Conservation (phyloP, 2,329 filamentous ascomycete genomes). For the Chaetomium olivaceum region DNA sequence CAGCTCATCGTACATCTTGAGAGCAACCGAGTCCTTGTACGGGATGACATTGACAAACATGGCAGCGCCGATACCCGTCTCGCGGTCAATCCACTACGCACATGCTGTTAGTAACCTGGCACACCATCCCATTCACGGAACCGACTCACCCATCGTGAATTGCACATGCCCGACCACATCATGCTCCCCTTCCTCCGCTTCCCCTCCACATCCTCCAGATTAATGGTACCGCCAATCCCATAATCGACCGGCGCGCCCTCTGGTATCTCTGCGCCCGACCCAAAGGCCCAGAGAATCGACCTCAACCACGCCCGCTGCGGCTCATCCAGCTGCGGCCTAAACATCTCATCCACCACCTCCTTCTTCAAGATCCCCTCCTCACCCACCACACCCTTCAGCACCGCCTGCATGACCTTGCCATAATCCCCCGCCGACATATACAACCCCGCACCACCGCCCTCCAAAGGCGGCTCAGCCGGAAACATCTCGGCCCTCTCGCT, state of each 20-base stretch:
- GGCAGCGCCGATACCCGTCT: slow-evolving; percentile 43
- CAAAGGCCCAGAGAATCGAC: slow-evolving; percentile 23
- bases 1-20: slow-evolving; percentile 43
- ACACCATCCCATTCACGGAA: not conserved
- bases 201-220: slow-evolving; percentile 42
- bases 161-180: slow-evolving; percentile 47
- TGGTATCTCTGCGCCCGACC: slow-evolving; percentile 43
- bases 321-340: slow-evolving; percentile 44
- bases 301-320: slow-evolving; percentile 33
- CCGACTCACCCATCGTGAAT: slow-evolving; percentile 45
- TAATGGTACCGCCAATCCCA: slow-evolving; percentile 44
- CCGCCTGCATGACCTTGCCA: slow-evolving; percentile 38
- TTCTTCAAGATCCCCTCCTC: slow-evolving; percentile 35
- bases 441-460: slow-evolving; percentile 48
- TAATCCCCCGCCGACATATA: slow-evolving; percentile 47
- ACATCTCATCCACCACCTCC: slow-evolving; percentile 40
- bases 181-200: slow-evolving; percentile 46
- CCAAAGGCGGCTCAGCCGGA: slow-evolving; percentile 39
- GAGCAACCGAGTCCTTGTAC: slow-evolving; percentile 41
- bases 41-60: slow-evolving; percentile 45
- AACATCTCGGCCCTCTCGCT: slow-evolving; percentile 7
- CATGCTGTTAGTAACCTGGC: not conserved
- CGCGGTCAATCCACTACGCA: slow-evolving; percentile 37
- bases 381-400: slow-evolving; percentile 34
- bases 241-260: slow-evolving; percentile 39